A percentile compares a stretch with the other conserved stretches of the same genome.
Evolutionary conservation across 2,329 filamentous ascomycete species (phyloP).

Genomic region (Ambrosiella beaveri): DNA sequence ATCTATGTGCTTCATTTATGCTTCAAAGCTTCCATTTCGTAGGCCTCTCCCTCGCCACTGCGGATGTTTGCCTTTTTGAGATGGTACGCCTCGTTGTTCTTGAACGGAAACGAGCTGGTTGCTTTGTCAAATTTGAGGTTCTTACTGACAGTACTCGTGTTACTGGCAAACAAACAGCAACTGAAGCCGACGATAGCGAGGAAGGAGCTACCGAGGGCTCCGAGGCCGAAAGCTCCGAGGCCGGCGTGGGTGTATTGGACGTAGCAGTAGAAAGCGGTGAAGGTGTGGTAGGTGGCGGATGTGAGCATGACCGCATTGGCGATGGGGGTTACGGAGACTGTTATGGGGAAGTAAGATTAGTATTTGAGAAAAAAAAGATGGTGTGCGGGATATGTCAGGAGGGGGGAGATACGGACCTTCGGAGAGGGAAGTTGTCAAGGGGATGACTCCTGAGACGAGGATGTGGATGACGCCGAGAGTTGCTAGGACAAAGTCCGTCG

Average conservation of each 20-base stretch:
- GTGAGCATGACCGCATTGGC: constrained; percentile 49
- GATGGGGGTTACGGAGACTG: constrained; percentile 35
- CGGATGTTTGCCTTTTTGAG: constrained; percentile 23
- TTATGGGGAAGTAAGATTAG: background rate
- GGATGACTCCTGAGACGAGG: constrained; percentile 53
- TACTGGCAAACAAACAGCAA: constrained; percentile 23
- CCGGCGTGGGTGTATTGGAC: constrained; percentile 41
- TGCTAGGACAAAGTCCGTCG: constrained; percentile 50
- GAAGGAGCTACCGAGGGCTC: constrained; percentile 35
- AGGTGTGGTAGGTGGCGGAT: constrained; percentile 47
- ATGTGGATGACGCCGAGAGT: constrained; percentile 46
- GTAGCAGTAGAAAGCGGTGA: constrained; percentile 50
- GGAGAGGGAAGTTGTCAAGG: constrained; percentile 32
- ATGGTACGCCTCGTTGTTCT: constrained; percentile 22
- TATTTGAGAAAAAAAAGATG: background rate
- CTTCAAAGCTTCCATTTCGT: constrained; percentile 4
- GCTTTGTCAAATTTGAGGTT: constrained; percentile 24
- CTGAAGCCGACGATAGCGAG: constrained; percentile 38
- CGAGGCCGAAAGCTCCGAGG: constrained; percentile 42
- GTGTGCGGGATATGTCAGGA: too few relatives aligned
- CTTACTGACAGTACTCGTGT: constrained; percentile 22
- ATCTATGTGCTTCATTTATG: background rate
- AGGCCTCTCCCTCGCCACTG: background rate
- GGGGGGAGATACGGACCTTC: background rate
- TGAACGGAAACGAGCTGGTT: constrained; percentile 25